These are phyloP conservation scores for Skeletonema grethae DNA, from an alignment of 108 stramenopile genomes.

Conservation along the genomic window DNA sequence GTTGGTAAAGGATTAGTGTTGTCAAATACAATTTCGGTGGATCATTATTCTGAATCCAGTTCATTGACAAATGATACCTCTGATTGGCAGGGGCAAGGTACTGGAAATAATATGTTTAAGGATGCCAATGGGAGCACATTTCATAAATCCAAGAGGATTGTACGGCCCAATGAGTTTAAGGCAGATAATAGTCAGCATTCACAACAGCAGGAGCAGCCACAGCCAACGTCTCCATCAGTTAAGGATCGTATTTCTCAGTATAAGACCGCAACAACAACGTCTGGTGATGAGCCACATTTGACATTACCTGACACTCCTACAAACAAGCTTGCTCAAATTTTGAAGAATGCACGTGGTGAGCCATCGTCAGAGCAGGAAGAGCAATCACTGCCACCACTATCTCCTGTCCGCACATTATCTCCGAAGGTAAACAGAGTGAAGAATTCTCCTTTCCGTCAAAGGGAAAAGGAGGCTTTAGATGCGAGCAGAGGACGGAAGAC, in stretches of 20 bases:
- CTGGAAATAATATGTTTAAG: slow-evolving; percentile 36
- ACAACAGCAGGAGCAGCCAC: background rate
- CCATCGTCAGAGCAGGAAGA: background rate
- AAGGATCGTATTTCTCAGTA: slow-evolving; percentile 33
- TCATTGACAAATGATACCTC: slow-evolving; percentile 32
- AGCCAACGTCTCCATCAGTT: slow-evolving; percentile 12
- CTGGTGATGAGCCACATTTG: background rate
- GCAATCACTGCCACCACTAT: slow-evolving; percentile 5
- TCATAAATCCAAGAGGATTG: slow-evolving; percentile 47
- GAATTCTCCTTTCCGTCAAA: slow-evolving; percentile 13
- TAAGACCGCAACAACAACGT: background rate
- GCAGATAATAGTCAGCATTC: background rate
- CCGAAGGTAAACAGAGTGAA: slow-evolving; percentile 3
- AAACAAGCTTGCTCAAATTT: slow-evolving; percentile 3
- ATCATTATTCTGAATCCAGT: slow-evolving; percentile 46
- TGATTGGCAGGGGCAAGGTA: slow-evolving; percentile 18
- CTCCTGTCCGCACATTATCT: background rate
- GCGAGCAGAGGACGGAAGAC: slow-evolving; percentile 11
- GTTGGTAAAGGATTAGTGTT: slow-evolving; percentile 2
- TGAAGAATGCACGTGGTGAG: background rate
- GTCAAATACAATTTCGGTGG: slow-evolving; percentile 26
- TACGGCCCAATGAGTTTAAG: slow-evolving; percentile 17
- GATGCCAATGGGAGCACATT: slow-evolving; percentile 46
- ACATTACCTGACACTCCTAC: background rate
- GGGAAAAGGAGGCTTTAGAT: background rate